These are phyloP conservation scores for Verticillium isaacii DNA, from an alignment of 2,329 filamentous ascomycete species.

Conservation along the genomic window DNA sequence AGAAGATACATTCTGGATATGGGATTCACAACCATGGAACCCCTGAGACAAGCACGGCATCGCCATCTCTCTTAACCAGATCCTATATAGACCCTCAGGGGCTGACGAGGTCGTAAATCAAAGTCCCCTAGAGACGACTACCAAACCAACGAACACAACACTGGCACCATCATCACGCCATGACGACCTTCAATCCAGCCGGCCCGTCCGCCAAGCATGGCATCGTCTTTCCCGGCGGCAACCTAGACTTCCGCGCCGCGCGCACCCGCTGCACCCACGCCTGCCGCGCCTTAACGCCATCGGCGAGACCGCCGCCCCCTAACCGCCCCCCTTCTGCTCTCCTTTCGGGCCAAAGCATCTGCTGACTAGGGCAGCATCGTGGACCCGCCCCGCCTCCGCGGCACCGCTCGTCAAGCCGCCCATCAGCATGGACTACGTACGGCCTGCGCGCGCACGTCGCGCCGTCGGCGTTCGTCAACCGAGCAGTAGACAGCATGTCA, in stretches of 20 bases:
- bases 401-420: conserved; percentile 20
- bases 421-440: conserved; percentile 22
- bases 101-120: too few relatives aligned
- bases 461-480: conserved; percentile 25
- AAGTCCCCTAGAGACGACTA: too few relatives aligned
- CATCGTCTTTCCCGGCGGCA: not conserved
- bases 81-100: too few relatives aligned
- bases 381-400: not conserved
- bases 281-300: not conserved
- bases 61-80: too few relatives aligned
- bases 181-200: not conserved
- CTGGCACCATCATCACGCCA: not conserved
- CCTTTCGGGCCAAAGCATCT: too few relatives aligned
- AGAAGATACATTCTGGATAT: too few relatives aligned
- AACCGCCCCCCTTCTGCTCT: not conserved
- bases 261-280: not conserved
- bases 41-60: too few relatives aligned
- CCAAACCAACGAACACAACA: too few relatives aligned
- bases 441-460: conserved; percentile 24
- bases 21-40: too few relatives aligned
- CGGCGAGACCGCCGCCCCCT: not conserved
- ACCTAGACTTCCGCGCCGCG: not conserved
- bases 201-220: not conserved
- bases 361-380: not conserved
- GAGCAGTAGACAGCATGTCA: too few relatives aligned